A percentile compares a stretch with the other conserved stretches of the same genome.
phyloP scores from a whole-genome alignment of 23 red algal genomes.

The Gracilaria domingensis region DNA sequence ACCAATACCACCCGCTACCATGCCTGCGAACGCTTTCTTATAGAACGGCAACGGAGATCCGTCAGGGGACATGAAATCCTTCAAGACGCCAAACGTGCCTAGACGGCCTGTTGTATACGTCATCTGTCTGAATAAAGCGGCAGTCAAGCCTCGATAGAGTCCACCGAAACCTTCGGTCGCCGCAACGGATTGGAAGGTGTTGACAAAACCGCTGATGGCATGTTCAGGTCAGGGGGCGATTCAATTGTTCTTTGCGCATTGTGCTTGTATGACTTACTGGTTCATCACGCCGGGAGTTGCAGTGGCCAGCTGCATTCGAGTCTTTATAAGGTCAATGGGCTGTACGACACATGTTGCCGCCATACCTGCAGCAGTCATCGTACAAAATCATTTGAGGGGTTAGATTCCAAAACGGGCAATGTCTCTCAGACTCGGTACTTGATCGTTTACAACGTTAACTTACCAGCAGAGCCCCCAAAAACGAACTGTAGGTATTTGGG shows the following conservation, averaged over 20 bases:
- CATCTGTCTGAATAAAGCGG: slow-evolving; percentile 94
- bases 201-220: slow-evolving; percentile 50
- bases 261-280: slow-evolving; percentile 53
- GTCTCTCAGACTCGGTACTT: neutral
- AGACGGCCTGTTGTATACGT: slow-evolving; percentile 95
- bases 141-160: slow-evolving; percentile 88
- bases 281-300: slow-evolving; percentile 45
- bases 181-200: slow-evolving; percentile 61
- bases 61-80: slow-evolving; percentile 71
- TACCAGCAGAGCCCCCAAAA: slow-evolving; percentile 83
- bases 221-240: neutral
- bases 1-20: slow-evolving; percentile 85
- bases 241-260: neutral
- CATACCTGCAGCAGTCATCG: slow-evolving; percentile 69
- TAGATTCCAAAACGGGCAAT: neutral
- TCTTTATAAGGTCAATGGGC: slow-evolving; percentile 95
- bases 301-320: slow-evolving; percentile 88
- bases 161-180: slow-evolving; percentile 70
- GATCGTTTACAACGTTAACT: neutral
- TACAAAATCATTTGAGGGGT: neutral
- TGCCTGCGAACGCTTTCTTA: slow-evolving; percentile 85
- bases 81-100: slow-evolving; percentile 84
- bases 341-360: slow-evolving; percentile 92
- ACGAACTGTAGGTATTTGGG: slow-evolving; percentile 91
- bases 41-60: slow-evolving; percentile 83